Evolutionary conservation across 306 rosid genomes (phyloP), one percentile per base, ranked within the genome.

Genomic region (Arachis stenosperma): DNA sequence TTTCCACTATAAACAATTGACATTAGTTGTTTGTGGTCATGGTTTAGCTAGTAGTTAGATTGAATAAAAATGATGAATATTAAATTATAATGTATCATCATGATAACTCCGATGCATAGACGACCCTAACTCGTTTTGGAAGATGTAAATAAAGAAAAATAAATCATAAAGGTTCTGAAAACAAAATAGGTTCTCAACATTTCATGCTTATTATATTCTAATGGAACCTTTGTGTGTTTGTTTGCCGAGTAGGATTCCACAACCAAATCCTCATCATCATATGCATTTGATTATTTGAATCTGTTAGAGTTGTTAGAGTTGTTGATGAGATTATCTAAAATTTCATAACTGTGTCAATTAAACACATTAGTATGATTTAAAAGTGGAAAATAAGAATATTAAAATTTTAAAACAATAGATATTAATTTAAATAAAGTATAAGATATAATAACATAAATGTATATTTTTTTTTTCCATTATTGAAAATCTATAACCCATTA

Each of bases 211-310:
- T 36, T 65, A 44, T 30, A 44, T 30, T 76, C 77, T 55, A 67
- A 58, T 67, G 65, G 17, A 37, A 83, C 76, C 37, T 75, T 50
- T 29, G 27, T 1, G 22, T 61, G 36, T 39, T 61, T 86, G 85
- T 73, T 65, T 73, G 60, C 79, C 8, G 73, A 36, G 81, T 78
- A 64, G 82, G 88, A 83, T 81, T 83, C 84, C 88, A 78, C 75
- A 37, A 64, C 60, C 42, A 40, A 30, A 14, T 67, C 61, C 13
- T 39, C 13, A 8, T 66, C 57, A 66, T 66, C 29, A 47, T 76
- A 7, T 48, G 30, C 9, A 11, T 6, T n/a, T 58, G 27, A 13
- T 3, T 56, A 17, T 7, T 40, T 54, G 22, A 8, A 41, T 36
- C 8, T 42, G 7, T 71, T 33, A 22, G 27, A 22, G 27, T 22